Conservation (phyloP, 495 filamentous ascomycete genomes). For the Symbiotaphrina buchneri region DNA sequence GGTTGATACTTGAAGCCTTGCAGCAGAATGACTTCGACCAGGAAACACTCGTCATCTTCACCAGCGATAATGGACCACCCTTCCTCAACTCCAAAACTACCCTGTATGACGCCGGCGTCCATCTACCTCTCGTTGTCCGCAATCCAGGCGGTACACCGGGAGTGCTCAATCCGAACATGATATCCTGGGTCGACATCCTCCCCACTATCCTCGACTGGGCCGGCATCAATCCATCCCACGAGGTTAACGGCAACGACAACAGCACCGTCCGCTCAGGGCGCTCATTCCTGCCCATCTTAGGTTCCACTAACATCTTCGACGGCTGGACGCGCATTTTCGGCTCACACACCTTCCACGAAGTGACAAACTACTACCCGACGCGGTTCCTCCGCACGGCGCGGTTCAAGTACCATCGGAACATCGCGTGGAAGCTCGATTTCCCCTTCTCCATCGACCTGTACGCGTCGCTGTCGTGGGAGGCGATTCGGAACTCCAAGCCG, state of each 20-base stretch:
- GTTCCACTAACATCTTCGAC: constrained; percentile 5
- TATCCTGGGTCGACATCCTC: constrained; percentile 22
- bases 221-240: too few relatives aligned
- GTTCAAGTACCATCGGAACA: constrained; percentile 25
- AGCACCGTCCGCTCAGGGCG: constrained; percentile 9
- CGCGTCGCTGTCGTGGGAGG: constrained; percentile 19
- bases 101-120: constrained; percentile 21
- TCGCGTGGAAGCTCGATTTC: constrained; percentile 21
- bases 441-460: constrained; percentile 23
- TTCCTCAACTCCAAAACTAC: constrained; percentile 26
- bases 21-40: constrained; percentile 11
- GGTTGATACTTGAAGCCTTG: constrained; percentile 16
- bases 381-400: constrained; percentile 16
- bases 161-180: constrained; percentile 17
- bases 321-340: constrained; percentile 16
- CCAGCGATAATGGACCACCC: constrained; percentile 23
- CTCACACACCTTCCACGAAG: constrained; percentile 26
- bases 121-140: constrained; percentile 18
- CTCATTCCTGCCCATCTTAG: constrained; percentile 18
- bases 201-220: constrained; percentile 20
- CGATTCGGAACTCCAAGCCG: constrained; percentile 15
- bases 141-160: constrained; percentile 10
- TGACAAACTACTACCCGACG: constrained; percentile 24
- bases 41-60: constrained; percentile 19
- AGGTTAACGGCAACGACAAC: too few relatives aligned